Conservation (phyloP, 2,329 filamentous ascomycete genomes). For the Hyphodiscus sp. region DNA sequence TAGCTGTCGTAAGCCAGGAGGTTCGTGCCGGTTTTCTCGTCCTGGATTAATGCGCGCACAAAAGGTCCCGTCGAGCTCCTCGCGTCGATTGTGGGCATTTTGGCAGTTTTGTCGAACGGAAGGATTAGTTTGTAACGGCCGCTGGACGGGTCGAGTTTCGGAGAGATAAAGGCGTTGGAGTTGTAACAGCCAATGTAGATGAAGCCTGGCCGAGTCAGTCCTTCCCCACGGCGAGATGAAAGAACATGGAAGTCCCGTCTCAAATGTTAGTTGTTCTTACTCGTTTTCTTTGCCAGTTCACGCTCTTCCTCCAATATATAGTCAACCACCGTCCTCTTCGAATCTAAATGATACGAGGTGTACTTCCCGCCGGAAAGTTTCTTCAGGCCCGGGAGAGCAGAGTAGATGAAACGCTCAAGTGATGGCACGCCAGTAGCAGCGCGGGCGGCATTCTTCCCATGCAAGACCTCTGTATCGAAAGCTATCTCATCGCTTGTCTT, state of each 20-base stretch:
- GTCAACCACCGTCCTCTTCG: slow-evolving; percentile 26
- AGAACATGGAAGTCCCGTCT: too few species aligned
- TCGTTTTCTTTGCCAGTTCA: slow-evolving; percentile 26
- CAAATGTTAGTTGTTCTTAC: too few species aligned
- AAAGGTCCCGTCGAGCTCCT: slow-evolving; percentile 36
- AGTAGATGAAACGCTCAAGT: slow-evolving; percentile 35
- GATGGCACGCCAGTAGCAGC: slow-evolving; percentile 26
- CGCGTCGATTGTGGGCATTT: slow-evolving; percentile 36
- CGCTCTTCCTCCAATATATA: slow-evolving; percentile 25
- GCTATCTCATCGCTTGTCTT: slow-evolving; percentile 5
- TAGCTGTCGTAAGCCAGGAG: slow-evolving; percentile 37
- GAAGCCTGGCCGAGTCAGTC: too few species aligned
- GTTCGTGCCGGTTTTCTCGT: slow-evolving; percentile 34
- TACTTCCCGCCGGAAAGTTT: slow-evolving; percentile 38
- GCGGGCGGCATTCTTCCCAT: slow-evolving; percentile 26
- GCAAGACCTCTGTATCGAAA: slow-evolving; percentile 14
- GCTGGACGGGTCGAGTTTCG: slow-evolving; percentile 16
- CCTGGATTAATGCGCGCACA: slow-evolving; percentile 37
- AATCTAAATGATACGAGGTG: slow-evolving; percentile 32
- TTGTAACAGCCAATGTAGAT: slow-evolving; percentile 20
- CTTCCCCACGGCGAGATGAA: too few species aligned
- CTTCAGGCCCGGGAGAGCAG: slow-evolving; percentile 31
- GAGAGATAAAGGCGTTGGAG: slow-evolving; percentile 13
- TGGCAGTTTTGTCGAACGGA: slow-evolving; percentile 20
- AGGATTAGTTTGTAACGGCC: slow-evolving; percentile 31